Conservation (phyloP, 208 protist species). For the Wallacemonas sp. region DNA sequence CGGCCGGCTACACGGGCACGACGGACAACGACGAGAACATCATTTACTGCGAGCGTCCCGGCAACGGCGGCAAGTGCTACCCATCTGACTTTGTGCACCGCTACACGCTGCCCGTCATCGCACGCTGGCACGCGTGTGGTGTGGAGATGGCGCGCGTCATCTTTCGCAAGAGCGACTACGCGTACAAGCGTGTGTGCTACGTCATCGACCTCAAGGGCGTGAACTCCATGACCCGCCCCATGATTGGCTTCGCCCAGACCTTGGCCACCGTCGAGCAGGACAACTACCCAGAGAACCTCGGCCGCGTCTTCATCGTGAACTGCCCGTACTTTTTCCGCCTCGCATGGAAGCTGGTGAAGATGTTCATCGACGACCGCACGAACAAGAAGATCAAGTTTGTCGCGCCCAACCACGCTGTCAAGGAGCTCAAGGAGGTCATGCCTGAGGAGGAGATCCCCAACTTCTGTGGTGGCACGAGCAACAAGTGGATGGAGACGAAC, state of each 20-base stretch:
- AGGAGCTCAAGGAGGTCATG: conserved; percentile 63
- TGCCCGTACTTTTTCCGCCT: conserved; percentile 70
- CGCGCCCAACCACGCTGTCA: conserved; percentile 41
- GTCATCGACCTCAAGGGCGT: conserved; percentile 72
- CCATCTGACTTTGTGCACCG: conserved; percentile 61
- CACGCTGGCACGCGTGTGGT: conserved; percentile 62
- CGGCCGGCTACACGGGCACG: conserved; percentile 65
- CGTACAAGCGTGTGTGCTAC: conserved; percentile 72
- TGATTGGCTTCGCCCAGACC: conserved; percentile 83
- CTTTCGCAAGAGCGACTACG: conserved; percentile 56
- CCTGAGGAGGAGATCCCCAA: conserved; percentile 68
- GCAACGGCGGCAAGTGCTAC: conserved; percentile 63
- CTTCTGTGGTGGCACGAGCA: conserved; percentile 74
- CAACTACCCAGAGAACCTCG: conserved; percentile 88
- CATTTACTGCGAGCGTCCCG: conserved; percentile 83
- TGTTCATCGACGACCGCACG: conserved; percentile 83
- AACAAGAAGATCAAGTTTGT: conserved; percentile 81
- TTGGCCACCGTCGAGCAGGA: conserved; percentile 76
- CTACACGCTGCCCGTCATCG: conserved; percentile 61
- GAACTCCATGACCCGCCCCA: conserved; percentile 57
- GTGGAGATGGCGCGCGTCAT: conserved; percentile 69
- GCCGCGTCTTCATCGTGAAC: conserved; percentile 80
- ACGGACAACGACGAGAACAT: conserved; percentile 76
- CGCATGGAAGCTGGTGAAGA: conserved; percentile 76
- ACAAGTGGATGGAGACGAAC: conserved; percentile 64